Base-by-base conservation (phyloP, 768 basidiomycete species). In the Lactarius sp. region DNA sequence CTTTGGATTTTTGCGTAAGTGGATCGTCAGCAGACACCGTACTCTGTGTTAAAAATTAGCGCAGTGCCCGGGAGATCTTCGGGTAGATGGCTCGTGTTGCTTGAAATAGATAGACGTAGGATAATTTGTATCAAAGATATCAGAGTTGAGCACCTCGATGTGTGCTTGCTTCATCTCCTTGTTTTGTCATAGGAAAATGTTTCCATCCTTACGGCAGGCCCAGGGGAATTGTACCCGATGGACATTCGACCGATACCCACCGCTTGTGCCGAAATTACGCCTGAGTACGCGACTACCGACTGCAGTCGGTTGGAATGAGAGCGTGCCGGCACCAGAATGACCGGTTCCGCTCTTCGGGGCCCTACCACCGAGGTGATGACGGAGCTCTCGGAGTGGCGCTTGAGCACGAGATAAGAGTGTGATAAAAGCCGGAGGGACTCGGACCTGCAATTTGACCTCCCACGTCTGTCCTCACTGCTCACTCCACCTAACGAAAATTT, bases 1-100 rank as follows among this genome's bases (percentile, higher is more conserved):
- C 71, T 86, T 13, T 86, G 84, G 83, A 73, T 68, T 6, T 85
- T 82, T 58, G 81, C 81, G 83, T 83, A 74, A 64, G 73, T 70
- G 50, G 27, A 27, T 12, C 33, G 22, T 42, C 12, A 34, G 13
- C 9, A 42, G 41, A 54, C 4, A 13, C 22, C 22, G 34, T 20
- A 33, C 6, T 12, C 9, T 37, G 16, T 41, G 22, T 58, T 56
- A 6, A 63, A 57, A n/a, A 14, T 47, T 20, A 51, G 41, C 34
- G 18, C 57, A 66, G 65, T n/a, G 62, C 62, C 41, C 36, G 39
- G 52, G 39, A 66, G 47, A 64, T 66, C 37, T 66, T 66, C 62
- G 65, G 65, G 18, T 66, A 50, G 52, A n/a, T 1, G 61, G 41
- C 53, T 47, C 13, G 36, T 47, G 37, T 50, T 33, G 7, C 22